Conservation (phyloP, 83 land plant genomes). For the Picea engelmannii region DNA sequence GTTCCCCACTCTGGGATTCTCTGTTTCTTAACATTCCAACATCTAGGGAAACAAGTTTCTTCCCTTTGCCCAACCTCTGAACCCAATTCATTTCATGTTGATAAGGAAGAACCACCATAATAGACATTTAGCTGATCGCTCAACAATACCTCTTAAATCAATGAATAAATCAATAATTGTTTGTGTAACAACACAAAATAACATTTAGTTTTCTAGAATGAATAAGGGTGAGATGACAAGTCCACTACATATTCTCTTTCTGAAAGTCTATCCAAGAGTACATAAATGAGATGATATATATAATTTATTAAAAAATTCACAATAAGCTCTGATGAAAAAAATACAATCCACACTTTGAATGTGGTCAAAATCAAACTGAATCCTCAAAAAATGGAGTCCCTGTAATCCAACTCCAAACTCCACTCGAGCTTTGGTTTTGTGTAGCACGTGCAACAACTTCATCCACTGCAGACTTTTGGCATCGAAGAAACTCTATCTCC, state of each 20-base stretch:
- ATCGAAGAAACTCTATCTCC: conserved; percentile 52
- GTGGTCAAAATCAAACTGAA: background rate
- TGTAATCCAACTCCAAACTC: conserved; percentile 98
- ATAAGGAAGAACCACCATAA: background rate
- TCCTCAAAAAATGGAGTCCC: conserved; percentile 64
- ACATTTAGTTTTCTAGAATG: background rate
- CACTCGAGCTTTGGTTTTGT: conserved; percentile 73
- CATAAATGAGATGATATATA: background rate
- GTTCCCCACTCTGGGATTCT: no score
- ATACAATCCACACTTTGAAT: background rate
- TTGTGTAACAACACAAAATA: background rate
- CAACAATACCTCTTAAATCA: background rate
- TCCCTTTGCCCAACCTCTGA: no score
- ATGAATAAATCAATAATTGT: background rate
- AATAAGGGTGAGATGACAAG: background rate
- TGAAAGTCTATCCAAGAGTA: background rate
- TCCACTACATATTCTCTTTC: background rate
- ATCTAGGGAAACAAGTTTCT: no score
- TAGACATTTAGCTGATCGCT: background rate
- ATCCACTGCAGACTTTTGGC: conserved; percentile 49
- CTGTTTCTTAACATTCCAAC: no score
- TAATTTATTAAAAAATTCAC: background rate
- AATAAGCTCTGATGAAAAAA: background rate
- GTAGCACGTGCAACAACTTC: conserved; percentile 52
- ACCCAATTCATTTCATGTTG: no score